Conservation (phyloP, 2,329 filamentous ascomycete genomes). For the Xylogone sp. region DNA sequence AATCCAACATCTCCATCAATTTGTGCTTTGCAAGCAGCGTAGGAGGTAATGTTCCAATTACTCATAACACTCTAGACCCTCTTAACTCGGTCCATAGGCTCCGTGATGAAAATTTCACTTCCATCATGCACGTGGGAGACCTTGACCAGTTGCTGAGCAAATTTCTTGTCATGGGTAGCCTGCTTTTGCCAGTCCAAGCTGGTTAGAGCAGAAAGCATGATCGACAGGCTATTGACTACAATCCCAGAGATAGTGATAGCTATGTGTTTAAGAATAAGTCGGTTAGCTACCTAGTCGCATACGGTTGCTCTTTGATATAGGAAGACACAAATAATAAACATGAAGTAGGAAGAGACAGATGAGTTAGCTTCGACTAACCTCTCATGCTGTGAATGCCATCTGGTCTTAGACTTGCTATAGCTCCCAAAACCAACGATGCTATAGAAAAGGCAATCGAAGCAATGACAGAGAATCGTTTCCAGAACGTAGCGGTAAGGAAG, state of each 20-base stretch:
- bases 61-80: background rate
- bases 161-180: constrained; percentile 15
- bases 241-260: constrained; percentile 18
- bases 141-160: constrained; percentile 16
- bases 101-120: constrained; percentile 11
- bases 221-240: constrained; percentile 17
- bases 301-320: too few species aligned
- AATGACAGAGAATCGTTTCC: constrained; percentile 22
- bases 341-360: background rate
- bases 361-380: constrained; percentile 7
- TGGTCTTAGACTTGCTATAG: constrained; percentile 10
- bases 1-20: too few species aligned
- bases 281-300: too few species aligned
- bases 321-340: too few species aligned
- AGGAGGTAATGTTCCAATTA: too few species aligned
- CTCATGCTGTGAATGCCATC: constrained; percentile 3
- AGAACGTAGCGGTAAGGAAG: constrained; percentile 17
- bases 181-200: constrained; percentile 21
- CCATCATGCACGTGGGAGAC: constrained; percentile 17
- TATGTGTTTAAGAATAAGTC: constrained; percentile 1
- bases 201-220: constrained; percentile 18
- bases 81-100: background rate
- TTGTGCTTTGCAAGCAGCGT: too few species aligned
- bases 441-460: constrained; percentile 15
- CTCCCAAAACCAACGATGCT: constrained; percentile 12